Conservation (phyloP, 805 yeast species). For the Cyberlindnera nakhonratchasimensis region DNA sequence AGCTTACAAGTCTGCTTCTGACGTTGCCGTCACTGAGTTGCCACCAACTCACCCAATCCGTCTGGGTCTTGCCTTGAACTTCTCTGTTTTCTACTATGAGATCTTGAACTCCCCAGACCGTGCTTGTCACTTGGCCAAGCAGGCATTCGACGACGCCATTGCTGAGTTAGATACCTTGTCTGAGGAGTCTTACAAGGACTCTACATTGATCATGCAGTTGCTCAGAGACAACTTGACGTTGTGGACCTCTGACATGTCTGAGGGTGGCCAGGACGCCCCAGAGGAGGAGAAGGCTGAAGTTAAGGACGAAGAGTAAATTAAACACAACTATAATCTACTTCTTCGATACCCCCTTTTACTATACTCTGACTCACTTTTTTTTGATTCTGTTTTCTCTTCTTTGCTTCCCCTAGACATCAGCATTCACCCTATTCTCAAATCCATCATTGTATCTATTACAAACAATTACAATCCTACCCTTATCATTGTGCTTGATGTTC, state of each 20-base stretch:
- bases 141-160: conserved; percentile 98
- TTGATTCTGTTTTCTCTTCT: conserved; percentile 1
- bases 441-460: not conserved
- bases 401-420: not conserved
- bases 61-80: conserved; percentile 95
- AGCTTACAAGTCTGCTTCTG: conserved; percentile 93
- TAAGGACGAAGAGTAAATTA: conserved; percentile 33
- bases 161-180: conserved; percentile 97
- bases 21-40: conserved; percentile 92
- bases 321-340: not conserved
- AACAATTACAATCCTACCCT: too few species aligned
- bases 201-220: conserved; percentile 98
- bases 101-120: conserved; percentile 97
- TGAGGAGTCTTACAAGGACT: conserved; percentile 97
- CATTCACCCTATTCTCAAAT: not conserved
- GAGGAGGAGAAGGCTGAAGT: conserved; percentile 33
- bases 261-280: conserved; percentile 62
- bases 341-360: too few species aligned
- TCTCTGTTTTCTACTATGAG: conserved; percentile 97
- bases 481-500: not conserved
- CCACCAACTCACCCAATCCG: conserved; percentile 99
- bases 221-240: conserved; percentile 96
- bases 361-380: too few species aligned
- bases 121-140: conserved; percentile 98
- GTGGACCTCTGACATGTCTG: conserved; percentile 95